phyloP scores from a whole-genome alignment of 352 stramenopile species.

The Globisporangium carolinianum region DNA sequence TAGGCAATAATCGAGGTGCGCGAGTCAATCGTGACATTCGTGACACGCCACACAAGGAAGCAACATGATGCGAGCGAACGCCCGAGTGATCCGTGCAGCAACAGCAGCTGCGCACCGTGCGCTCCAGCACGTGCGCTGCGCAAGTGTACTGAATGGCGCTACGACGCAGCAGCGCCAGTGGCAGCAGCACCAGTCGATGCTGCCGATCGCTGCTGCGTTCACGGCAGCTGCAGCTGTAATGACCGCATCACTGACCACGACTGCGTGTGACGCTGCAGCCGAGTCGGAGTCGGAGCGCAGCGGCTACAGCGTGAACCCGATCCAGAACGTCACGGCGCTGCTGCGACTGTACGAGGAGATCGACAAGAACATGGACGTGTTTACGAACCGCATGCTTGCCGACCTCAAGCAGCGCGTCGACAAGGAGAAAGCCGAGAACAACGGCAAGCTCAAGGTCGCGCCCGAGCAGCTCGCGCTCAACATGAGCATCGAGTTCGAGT shows the following conservation, averaged over 20 bases:
- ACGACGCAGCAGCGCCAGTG: not conserved
- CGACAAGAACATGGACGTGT: slow-evolving; percentile 80
- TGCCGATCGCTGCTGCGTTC: not conserved
- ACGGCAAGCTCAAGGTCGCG: slow-evolving; percentile 37
- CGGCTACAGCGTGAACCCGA: slow-evolving; percentile 50
- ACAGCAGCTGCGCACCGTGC: slow-evolving; percentile 1
- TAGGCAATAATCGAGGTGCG: not conserved
- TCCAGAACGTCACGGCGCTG: slow-evolving; percentile 63
- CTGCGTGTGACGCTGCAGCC: slow-evolving; percentile 11
- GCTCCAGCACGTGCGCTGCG: slow-evolving; percentile 7
- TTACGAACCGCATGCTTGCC: slow-evolving; percentile 62
- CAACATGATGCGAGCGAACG: not conserved
- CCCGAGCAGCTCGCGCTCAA: slow-evolving; percentile 67
- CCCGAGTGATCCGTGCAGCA: not conserved
- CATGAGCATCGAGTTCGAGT: slow-evolving; percentile 82
- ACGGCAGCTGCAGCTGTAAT: slow-evolving; percentile 2
- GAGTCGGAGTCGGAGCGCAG: slow-evolving; percentile 12
- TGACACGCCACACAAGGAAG: not conserved
- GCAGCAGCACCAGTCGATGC: not conserved
- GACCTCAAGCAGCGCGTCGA: slow-evolving; percentile 50
- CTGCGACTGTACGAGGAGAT: slow-evolving; percentile 78
- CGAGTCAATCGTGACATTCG: not conserved
- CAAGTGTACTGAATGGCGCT: not conserved
- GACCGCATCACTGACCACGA: not conserved
- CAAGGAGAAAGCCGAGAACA: slow-evolving; percentile 36